A percentile compares a stretch with the other conserved stretches of the same genome.
Evolutionary conservation across 2,329 filamentous ascomycete species (phyloP).

Genomic region (Immersiporthe knoxdaviesiana): DNA sequence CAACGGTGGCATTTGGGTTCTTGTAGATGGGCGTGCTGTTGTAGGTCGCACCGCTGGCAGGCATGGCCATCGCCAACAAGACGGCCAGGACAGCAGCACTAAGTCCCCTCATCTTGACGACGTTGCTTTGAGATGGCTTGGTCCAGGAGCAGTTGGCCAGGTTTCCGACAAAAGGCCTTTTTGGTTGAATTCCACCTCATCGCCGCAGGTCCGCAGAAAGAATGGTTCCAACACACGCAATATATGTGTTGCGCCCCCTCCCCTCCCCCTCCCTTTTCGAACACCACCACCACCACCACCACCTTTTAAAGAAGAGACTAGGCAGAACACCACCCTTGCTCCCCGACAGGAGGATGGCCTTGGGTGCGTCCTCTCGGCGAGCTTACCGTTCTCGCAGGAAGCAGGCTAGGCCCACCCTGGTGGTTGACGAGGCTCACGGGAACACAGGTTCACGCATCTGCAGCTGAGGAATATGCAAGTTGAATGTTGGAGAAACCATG

Average conservation of each 20-base stretch:
- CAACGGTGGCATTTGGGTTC: slow-evolving; percentile 62
- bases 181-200: neutral
- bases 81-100: slow-evolving; percentile 11
- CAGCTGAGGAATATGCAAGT: slow-evolving; percentile 8
- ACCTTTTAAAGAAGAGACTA: neutral
- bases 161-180: neutral
- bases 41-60: slow-evolving; percentile 23
- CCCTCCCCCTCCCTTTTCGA: no score
- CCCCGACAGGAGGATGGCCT: neutral
- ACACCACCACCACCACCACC: no score
- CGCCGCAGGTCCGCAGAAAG: neutral
- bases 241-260: neutral
- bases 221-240: neutral
- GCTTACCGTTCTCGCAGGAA: slow-evolving; percentile 13
- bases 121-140: neutral
- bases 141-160: neutral
- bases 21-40: slow-evolving; percentile 58
- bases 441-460: slow-evolving; percentile 18
- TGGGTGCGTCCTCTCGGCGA: neutral
- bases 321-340: neutral
- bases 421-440: slow-evolving; percentile 9
- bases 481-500: slow-evolving; percentile 28
- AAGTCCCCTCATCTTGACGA: neutral
- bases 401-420: slow-evolving; percentile 8
- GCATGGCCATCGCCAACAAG: slow-evolving; percentile 24